Base-by-base conservation (phyloP, 2,329 filamentous ascomycete species). In the Decorospora gaudefroyi region DNA sequence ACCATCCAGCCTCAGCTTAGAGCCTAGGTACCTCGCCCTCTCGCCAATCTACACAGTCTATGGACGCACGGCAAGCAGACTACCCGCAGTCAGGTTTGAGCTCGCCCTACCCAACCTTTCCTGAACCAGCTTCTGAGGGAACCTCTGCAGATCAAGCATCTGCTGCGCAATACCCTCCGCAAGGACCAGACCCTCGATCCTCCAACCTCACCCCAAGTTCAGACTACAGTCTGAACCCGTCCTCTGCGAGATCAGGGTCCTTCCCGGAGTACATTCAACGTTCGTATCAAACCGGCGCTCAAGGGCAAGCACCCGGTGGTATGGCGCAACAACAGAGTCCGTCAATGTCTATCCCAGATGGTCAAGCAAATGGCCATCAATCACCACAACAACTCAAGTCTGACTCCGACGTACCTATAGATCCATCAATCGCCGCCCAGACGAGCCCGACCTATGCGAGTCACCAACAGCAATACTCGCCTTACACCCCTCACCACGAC, bases 311-410 rank as follows among this genome's bases (percentile, higher is more conserved):
- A 76, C 82, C 86, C 76, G 87, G 84, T 84, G 87, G 86, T 85
- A 96, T 96, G 91, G 90, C 91, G 84, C 90, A 96, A 89, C 84
- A 90, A 86, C 89, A 89, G 87, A 96, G 91, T 96, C 88, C 89
- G 90, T 96, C 89, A 77, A 82, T 89, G 81, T 81, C 87, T 84
- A 79, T 88, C 78, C 82, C 85, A 82, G 87, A 90, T 89, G 87
- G 79, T 72, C 78, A 78, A 68, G 79, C 81, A 77, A 86, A 76
- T 78, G 75, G 79, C 81, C 86, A 85, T 78, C 80, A 82, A 77
- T 80, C 82, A 78, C 67, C 70, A 61, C 62, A 65, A 79, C 83
- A 80, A 81, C 59, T 86, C 77, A 91, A 90, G 76, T 95, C 91
- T 96, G 88, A 96, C 90, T 83, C 82, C 83, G 86, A 90, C 85